A percentile compares a stretch with the other conserved stretches of the same genome.
These are phyloP conservation scores for Geotrichum reessii DNA, from an alignment of 1,139 yeast species.

Conservation along the genomic window DNA sequence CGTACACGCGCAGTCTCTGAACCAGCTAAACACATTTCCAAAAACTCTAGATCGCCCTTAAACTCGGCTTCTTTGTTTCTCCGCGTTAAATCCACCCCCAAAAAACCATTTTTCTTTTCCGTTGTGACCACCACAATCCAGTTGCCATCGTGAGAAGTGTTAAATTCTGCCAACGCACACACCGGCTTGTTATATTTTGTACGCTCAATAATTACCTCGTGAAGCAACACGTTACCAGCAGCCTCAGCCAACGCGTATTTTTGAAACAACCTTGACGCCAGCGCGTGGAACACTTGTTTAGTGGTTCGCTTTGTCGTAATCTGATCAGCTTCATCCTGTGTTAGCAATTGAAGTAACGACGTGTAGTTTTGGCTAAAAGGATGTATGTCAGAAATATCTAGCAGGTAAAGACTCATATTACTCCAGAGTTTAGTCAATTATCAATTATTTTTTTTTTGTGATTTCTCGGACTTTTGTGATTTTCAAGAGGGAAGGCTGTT, in stretches of 20 bases:
- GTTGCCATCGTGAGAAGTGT: constrained; percentile 11
- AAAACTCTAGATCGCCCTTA: constrained; percentile 7
- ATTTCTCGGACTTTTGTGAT: not conserved
- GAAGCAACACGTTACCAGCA: not conserved
- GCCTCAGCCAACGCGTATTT: constrained; percentile 2
- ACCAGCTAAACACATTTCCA: constrained; percentile 3
- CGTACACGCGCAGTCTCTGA: not conserved
- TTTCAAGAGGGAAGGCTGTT: not conserved
- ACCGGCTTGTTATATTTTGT: constrained; percentile 4
- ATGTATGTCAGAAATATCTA: not conserved
- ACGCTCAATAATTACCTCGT: not conserved
- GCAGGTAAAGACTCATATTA: not conserved
- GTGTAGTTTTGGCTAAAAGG: not conserved
- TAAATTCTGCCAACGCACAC: not conserved
- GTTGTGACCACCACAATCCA: constrained; percentile 1
- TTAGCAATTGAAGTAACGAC: not conserved
- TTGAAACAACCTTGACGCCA: constrained; percentile 11
- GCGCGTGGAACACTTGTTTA: not conserved
- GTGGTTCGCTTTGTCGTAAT: constrained; percentile 1
- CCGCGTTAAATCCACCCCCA: constrained; percentile 10
- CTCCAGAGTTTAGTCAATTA: not conserved
- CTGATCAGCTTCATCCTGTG: not conserved
- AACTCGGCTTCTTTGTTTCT: not conserved
- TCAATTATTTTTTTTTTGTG: not conserved
- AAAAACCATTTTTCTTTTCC: not conserved